These are phyloP conservation scores for Tulasnella sp. DNA, from an alignment of 768 basidiomycete species.

Conservation along the genomic window DNA sequence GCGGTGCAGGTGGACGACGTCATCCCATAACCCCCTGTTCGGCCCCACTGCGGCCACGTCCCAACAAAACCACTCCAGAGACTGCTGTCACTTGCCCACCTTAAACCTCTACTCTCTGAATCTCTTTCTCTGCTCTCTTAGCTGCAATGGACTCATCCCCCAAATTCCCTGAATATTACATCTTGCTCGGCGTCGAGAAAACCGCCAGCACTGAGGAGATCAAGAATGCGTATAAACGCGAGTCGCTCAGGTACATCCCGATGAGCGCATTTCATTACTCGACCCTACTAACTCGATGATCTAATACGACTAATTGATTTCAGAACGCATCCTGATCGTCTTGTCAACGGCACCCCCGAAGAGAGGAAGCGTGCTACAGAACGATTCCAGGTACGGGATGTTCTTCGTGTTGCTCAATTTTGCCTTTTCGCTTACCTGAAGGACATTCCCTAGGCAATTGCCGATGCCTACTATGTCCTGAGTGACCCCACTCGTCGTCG, in stretches of 20 bases:
- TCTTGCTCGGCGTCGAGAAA: conserved; percentile 47
- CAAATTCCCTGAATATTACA: conserved; percentile 69
- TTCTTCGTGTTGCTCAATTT: conserved; percentile 20
- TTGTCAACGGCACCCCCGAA: conserved; percentile 57
- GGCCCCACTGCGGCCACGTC: no score
- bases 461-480: conserved; percentile 91
- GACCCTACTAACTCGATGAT: background rate
- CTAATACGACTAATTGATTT: background rate
- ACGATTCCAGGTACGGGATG: conserved; percentile 57
- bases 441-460: conserved; percentile 53
- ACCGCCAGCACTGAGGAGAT: conserved; percentile 63
- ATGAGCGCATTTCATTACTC: background rate
- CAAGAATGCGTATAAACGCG: conserved; percentile 68
- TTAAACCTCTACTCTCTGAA: no score
- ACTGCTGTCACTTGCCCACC: no score
- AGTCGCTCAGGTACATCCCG: conserved; percentile 54
- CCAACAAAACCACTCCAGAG: no score
- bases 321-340: conserved; percentile 85
- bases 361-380: conserved; percentile 74
- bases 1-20: no score
- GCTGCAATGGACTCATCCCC: conserved; percentile 7
- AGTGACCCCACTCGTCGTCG: conserved; percentile 53
- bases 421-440: conserved; percentile 10
- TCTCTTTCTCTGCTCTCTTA: no score
- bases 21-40: no score